A percentile compares a stretch with the other conserved stretches of the same genome.
phyloP scores from a whole-genome alignment of 2,329 filamentous ascomycete genomes.

The Microthyrium microscopicum region DNA sequence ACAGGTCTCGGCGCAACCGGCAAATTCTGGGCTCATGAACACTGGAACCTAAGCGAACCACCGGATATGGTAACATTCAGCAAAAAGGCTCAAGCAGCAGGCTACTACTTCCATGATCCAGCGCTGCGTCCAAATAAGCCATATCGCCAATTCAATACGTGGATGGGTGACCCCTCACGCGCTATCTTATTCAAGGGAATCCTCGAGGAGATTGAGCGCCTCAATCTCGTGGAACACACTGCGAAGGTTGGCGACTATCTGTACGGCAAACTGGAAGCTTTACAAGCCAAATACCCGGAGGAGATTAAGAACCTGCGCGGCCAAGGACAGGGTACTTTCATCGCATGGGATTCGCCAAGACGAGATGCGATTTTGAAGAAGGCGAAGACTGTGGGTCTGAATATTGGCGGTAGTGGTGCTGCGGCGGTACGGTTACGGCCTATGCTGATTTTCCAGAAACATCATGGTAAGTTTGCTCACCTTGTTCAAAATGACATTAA shows the following conservation, averaged over 20 bases:
- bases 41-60: slow-evolving; percentile 66
- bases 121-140: slow-evolving; percentile 76
- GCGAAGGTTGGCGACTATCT: slow-evolving; percentile 65
- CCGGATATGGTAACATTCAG: slow-evolving; percentile 92
- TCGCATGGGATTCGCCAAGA: slow-evolving; percentile 73
- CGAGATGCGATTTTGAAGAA: slow-evolving; percentile 63
- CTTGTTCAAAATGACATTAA: slow-evolving; percentile 8
- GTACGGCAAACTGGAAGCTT: slow-evolving; percentile 48
- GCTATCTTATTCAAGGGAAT: slow-evolving; percentile 77
- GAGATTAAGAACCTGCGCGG: slow-evolving; percentile 74
- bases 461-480: slow-evolving; percentile 42
- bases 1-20: slow-evolving; percentile 85
- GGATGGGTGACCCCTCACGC: slow-evolving; percentile 85
- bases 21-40: slow-evolving; percentile 93
- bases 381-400: slow-evolving; percentile 67
- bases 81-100: slow-evolving; percentile 88
- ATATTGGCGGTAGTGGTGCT: slow-evolving; percentile 70
- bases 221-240: slow-evolving; percentile 66
- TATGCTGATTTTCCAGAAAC: slow-evolving; percentile 85
- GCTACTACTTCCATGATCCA: slow-evolving; percentile 77
- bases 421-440: slow-evolving; percentile 64
- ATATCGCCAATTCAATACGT: slow-evolving; percentile 93
- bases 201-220: slow-evolving; percentile 59
- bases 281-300: slow-evolving; percentile 54
- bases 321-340: slow-evolving; percentile 78